These are phyloP conservation scores for Phylloporus sp. DNA, from an alignment of 1,284 basidiomycete species.

Conservation along the genomic window DNA sequence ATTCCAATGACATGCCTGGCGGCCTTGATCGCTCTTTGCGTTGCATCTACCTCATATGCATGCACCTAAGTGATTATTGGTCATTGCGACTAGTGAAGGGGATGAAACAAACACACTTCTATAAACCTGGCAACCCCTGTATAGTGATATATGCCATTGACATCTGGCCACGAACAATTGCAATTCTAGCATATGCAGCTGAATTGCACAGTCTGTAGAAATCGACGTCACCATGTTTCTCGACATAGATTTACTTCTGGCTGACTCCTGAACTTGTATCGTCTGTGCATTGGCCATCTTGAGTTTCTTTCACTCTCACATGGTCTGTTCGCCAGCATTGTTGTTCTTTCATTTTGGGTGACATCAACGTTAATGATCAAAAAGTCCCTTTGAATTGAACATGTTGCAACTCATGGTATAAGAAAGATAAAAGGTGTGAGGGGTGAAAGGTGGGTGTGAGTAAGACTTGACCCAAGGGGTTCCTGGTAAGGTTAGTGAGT, in stretches of 20 bases:
- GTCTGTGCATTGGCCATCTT: constrained; percentile 66
- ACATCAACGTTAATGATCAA: constrained; percentile 41
- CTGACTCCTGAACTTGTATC: constrained; percentile 60
- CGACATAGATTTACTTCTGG: constrained; percentile 18
- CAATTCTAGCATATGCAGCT: no score
- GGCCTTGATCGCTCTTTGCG: constrained; percentile 83
- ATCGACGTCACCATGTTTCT: no score
- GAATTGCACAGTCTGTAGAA: no score
- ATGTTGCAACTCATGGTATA: no score
- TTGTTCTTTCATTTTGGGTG: constrained; percentile 53
- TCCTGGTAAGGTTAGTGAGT: no score
- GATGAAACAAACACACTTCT: constrained; percentile 54
- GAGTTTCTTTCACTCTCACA: constrained; percentile 68
- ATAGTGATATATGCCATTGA: constrained; percentile 44
- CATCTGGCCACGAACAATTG: not conserved
- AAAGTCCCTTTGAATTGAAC: no score
- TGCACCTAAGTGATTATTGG: constrained; percentile 58
- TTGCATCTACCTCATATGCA: constrained; percentile 85
- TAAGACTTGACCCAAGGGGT: no score
- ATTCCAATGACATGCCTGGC: constrained; percentile 56
- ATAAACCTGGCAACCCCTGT: constrained; percentile 76
- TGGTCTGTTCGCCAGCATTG: constrained; percentile 42
- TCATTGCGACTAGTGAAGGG: no score
- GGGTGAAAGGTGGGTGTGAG: no score
- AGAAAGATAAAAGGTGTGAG: no score